Base-by-base conservation (phyloP, 2,329 filamentous ascomycete genomes). In the Tympanopsis confertula region DNA sequence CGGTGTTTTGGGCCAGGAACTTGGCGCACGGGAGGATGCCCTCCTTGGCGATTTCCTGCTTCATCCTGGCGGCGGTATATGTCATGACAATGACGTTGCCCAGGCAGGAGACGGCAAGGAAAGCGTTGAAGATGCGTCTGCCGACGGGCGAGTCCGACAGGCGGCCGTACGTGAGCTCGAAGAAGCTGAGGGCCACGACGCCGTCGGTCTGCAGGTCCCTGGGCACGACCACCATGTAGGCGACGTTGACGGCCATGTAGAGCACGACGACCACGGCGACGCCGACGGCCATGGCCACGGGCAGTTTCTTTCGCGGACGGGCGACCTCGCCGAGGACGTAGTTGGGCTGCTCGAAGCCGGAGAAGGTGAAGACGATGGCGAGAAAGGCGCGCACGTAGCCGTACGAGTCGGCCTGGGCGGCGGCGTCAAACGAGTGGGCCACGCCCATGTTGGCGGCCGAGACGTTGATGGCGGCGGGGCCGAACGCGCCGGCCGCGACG, bases 41-140 rank as follows among this genome's bases (percentile, higher is more conserved):
- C 48, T 74, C 67, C 45, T 76, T 74, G 5, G 71, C 72, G 32
- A 77, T 72, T 47, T 77, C 71, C 46, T 76, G 71, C 48, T 76
- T 74, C 14, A 76, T 65, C 42, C 69, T 58, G 3, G 69, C 62
- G 5, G 68, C 63, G 0, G 68, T 70, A 44, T 70, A 77, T 1
- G 71, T 76, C 53, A 69, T 70, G 15, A 69, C 66, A 12, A 74
- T 58, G 30, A 77, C 66, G 46, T 76, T 74, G 0, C 71, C 71
- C 36, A 75, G 58, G 18, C 63, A 67, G 2, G 66, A 71, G 19
- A 76, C 51, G 3, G 71, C 69, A 5, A 73, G 56, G 30, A 76
- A 62, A 1, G 58, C 65, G 13, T 67, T 58, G 41, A 72, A 58
- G 5, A 68, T 58, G 1, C 56, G 52, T 13, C 48, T 43, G 4